Evolutionary conservation across 2,329 filamentous ascomycete species (phyloP), one percentile per base, ranked within the genome.

Genomic region (Nemania sp.): DNA sequence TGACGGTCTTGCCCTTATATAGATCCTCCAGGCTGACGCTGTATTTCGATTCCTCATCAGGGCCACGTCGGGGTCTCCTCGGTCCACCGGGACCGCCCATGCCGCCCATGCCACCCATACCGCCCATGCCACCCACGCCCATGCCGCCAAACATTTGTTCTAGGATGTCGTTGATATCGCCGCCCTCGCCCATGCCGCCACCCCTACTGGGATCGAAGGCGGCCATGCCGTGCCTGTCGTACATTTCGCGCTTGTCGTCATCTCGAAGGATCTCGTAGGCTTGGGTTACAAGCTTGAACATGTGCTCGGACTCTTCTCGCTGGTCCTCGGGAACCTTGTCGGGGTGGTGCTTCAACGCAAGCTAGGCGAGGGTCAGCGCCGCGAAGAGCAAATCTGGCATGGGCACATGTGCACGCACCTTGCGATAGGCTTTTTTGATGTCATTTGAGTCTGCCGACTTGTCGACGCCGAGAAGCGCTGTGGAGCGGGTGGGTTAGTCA

Each of bases 231-330:
- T 97, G 91, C 64, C 87, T 88, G 73, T 99, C 95, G 80, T 99
- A 99, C 64, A 96, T 79, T 58, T 90, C 84, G 72, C 95, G 90
- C 77, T 96, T 97, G 64, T 98, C 87, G 65, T 98, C 94, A 82
- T 99, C 94, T 78, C 87, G 90, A 57, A 99, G 91, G 74, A 99
- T 98, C 75, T 99, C 95, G 81, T 99, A 99, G 69, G 95, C 95
- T 79, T 96, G 90, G 62, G 90, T 93, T 59, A 96, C 89, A 57
- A 88, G 81, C 80, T 99, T 99, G 87, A 99, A 99, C 73, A 89
- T 92, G 73, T 88, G 83, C 76, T 98, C 95, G 62, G 95, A 92
- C 68, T 89, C 90, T 73, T 88, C 88, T 68, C 94, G 89, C 73
- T 93, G 87, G 29, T 90, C 87, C 77, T 94, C 91, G 69, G 92